phyloP scores from a whole-genome alignment of 1,139 yeast genomes.

The Arxiozyma heterogenica region DNA sequence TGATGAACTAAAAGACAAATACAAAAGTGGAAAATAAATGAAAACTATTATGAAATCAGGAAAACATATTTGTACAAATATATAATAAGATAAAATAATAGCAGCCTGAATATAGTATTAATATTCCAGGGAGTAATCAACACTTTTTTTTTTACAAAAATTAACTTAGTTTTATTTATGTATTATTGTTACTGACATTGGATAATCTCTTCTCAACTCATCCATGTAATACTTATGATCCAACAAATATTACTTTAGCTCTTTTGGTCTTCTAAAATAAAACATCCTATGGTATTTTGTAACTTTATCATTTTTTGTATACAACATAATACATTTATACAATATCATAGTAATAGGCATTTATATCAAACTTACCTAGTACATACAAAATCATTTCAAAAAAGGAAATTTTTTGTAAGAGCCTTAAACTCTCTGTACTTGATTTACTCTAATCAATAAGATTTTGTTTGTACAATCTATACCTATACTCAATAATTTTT shows the following conservation, averaged over 20 bases:
- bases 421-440: conserved; percentile 46
- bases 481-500: too few relatives aligned
- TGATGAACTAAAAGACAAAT: conserved; percentile 43
- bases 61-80: neutral
- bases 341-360: conserved; percentile 62
- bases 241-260: conserved; percentile 49
- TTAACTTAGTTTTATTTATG: neutral
- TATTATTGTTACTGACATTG: conserved; percentile 68
- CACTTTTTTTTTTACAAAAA: neutral
- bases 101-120: neutral
- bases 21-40: conserved; percentile 28
- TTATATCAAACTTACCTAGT: conserved; percentile 69
- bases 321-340: conserved; percentile 44
- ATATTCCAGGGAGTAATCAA: neutral
- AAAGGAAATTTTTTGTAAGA: conserved; percentile 51
- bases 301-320: conserved; percentile 44
- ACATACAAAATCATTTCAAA: conserved; percentile 57
- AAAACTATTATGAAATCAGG: neutral
- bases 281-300: conserved; percentile 62
- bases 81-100: neutral
- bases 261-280: conserved; percentile 82
- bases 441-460: conserved; percentile 57
- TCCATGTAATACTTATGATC: conserved; percentile 63
- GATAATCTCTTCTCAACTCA: conserved; percentile 47
- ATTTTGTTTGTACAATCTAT: conserved; percentile 56